Evolutionary conservation across 371 early-diverging fungal genomes (phyloP).

Genomic region (Conidiobolus coronatus): DNA sequence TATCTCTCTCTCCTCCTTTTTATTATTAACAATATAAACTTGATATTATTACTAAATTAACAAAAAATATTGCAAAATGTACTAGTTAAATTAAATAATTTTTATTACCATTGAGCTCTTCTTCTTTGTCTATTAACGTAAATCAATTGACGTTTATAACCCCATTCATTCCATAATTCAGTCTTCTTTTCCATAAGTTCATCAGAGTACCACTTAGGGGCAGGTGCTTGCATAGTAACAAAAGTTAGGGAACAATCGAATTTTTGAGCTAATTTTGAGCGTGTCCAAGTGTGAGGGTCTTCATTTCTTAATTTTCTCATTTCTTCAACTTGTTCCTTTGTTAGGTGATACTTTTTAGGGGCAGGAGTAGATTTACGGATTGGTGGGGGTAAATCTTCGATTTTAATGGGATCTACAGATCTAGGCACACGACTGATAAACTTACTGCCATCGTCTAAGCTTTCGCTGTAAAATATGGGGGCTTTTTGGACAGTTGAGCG

Average conservation of each 20-base stretch:
- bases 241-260: conserved; percentile 7
- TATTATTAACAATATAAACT: too few relatives aligned
- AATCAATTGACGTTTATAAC: conserved; percentile 3
- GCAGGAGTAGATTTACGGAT: conserved; percentile 5
- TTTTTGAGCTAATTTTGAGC: conserved; percentile 13
- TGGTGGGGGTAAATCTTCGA: conserved; percentile 14
- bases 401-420: neutral
- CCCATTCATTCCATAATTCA: conserved; percentile 2
- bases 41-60: too few relatives aligned
- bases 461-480: conserved; percentile 3
- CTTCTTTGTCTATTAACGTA: conserved; percentile 3
- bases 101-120: conserved; percentile 4
- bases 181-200: neutral
- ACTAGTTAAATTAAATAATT: too few relatives aligned
- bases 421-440: conserved; percentile 6
- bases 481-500: conserved; percentile 1
- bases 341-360: conserved; percentile 7
- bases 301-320: conserved; percentile 11
- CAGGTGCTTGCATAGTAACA: conserved; percentile 4
- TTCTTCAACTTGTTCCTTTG: conserved; percentile 12
- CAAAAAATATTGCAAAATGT: too few relatives aligned
- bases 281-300: conserved; percentile 15
- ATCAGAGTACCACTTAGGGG: neutral
- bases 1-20: too few relatives aligned
- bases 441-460: conserved; percentile 7